These are phyloP conservation scores for Blastomyces parvus DNA, from an alignment of 2,329 filamentous ascomycete genomes.

Conservation along the genomic window DNA sequence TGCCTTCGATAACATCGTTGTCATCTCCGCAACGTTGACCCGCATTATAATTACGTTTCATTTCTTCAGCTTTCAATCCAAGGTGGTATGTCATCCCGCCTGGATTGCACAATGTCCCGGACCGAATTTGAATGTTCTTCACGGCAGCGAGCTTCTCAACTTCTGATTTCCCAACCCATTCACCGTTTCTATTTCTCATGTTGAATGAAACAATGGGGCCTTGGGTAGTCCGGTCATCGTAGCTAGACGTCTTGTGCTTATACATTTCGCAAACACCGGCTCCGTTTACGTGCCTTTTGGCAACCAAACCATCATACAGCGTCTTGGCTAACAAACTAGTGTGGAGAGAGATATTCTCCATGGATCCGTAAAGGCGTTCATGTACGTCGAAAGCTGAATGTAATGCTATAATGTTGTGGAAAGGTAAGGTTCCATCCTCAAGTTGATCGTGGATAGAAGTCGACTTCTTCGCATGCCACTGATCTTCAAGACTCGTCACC, in stretches of 20 bases:
- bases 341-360: constrained; percentile 61
- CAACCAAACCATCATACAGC: constrained; percentile 50
- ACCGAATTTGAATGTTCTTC: constrained; percentile 73
- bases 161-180: constrained; percentile 72
- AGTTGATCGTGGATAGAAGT: constrained; percentile 66
- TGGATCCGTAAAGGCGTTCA: constrained; percentile 57
- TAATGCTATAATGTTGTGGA: constrained; percentile 81
- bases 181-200: constrained; percentile 55
- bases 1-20: constrained; percentile 70
- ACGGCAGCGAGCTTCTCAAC: constrained; percentile 77
- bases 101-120: constrained; percentile 84
- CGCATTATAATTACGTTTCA: constrained; percentile 72
- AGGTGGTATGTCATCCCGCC: constrained; percentile 70
- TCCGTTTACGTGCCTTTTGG: constrained; percentile 61
- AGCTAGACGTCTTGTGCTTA: constrained; percentile 32
- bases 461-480: constrained; percentile 73
- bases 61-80: constrained; percentile 67
- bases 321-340: constrained; percentile 54
- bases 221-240: constrained; percentile 39
- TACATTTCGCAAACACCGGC: constrained; percentile 59
- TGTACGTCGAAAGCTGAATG: constrained; percentile 65
- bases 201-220: constrained; percentile 84
- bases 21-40: constrained; percentile 79
- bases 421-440: constrained; percentile 84
- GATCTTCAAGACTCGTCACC: constrained; percentile 65